Base-by-base conservation (phyloP, 2,329 filamentous ascomycete species). In the Phialophora chinensis region DNA sequence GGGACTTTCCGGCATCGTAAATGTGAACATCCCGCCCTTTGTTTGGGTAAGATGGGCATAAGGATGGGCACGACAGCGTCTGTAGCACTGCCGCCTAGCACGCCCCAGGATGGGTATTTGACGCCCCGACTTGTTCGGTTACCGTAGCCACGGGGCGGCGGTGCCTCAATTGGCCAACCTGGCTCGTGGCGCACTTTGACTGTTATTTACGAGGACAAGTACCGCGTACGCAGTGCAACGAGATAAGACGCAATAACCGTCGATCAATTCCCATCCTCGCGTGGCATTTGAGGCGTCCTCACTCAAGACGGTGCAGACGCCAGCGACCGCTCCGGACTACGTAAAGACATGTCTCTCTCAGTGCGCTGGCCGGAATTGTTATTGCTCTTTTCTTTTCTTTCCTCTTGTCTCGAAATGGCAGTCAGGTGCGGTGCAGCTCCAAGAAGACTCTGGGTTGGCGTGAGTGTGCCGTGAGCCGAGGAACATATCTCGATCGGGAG, bases 381-480 rank as follows among this genome's bases (percentile, higher is more conserved):
- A 8, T 3, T 44, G 38, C 17, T n/a, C 17, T 44, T n/a, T 44
- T n/a, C 38, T 2, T 20, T 44, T n/a, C 38, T 2, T 20, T 44
- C 20, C 7, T n/a, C 17, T n/a, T 44, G 38, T 44, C 38, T 44
- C 38, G 38, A 44, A 44, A n/a, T 17, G 17, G 38, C 17, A 44
- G 29, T 23, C 20, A 20, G 14, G 5, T 47, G 57, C 27, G 29
- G 25, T 20, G 57, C 50, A 20, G 27, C 12, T 11, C n/a, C 52
- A 55, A 38, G 11, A 7, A 12, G 42, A 17, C 38, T 10, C 25
- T 35, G 25, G 17, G 12, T n/a, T 35, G 33, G 62, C 58, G 29
- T 42, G 33, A 56, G 35, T 7, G 60, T 65, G 59, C 66, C 62
- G 66, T 57, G 66, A 68, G 62, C 66, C 66, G 66, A 66, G 52